Percentiles rank a stretch among this genome's conserved stretches.
Evolutionary conservation across 257 asterid genomes (phyloP).

Genomic region (Gentiana macrophylla): DNA sequence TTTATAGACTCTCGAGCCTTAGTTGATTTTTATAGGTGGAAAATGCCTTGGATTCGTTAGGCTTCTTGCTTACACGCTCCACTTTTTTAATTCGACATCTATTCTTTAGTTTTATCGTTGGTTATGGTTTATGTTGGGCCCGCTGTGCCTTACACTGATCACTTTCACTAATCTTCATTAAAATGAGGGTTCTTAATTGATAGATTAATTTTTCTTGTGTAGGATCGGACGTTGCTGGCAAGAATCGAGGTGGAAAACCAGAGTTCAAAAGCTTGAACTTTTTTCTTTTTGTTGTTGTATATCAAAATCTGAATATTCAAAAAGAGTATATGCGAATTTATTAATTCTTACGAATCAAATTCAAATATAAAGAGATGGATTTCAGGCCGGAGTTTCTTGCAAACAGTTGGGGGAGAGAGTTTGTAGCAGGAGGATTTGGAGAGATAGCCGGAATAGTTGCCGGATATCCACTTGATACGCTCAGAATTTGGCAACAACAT

Average conservation of each 20-base stretch:
- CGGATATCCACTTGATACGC: slow-evolving; percentile 78
- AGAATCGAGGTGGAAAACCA: not conserved
- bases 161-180: too few relatives aligned
- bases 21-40: too few relatives aligned
- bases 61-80: too few relatives aligned
- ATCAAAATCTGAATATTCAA: not conserved
- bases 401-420: slow-evolving; percentile 64
- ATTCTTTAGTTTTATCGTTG: too few relatives aligned
- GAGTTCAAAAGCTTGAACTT: not conserved
- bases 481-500: slow-evolving; percentile 64
- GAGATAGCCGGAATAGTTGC: slow-evolving; percentile 63
- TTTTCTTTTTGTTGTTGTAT: not conserved
- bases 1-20: too few relatives aligned
- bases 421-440: slow-evolving; percentile 79
- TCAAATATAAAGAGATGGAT: slow-evolving; percentile 35
- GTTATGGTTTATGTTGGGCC: too few relatives aligned
- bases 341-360: not conserved
- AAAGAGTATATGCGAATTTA: not conserved
- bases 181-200: too few relatives aligned
- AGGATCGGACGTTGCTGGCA: too few relatives aligned
- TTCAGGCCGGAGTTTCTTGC: slow-evolving; percentile 74
- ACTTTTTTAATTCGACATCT: too few relatives aligned
- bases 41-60: too few relatives aligned
- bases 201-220: too few relatives aligned
- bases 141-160: too few relatives aligned